Conservation (phyloP, 2,329 filamentous ascomycete genomes). For the Fusarium setosum region DNA sequence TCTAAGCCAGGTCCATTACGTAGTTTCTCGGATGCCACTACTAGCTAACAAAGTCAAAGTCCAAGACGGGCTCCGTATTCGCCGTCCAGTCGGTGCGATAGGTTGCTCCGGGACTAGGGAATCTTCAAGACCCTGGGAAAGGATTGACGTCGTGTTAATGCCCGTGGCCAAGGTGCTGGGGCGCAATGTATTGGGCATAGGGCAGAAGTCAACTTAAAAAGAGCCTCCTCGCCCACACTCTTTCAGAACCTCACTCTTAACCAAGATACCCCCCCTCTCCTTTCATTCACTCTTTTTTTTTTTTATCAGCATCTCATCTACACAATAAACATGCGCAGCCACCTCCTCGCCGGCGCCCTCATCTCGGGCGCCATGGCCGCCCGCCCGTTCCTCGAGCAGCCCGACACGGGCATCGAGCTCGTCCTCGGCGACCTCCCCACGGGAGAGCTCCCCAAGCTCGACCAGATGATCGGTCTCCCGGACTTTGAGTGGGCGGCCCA, state of each 20-base stretch:
- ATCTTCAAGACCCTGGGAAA: neutral
- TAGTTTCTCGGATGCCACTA: constrained; percentile 6
- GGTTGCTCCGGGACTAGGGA: neutral
- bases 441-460: constrained; percentile 55
- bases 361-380: constrained; percentile 53
- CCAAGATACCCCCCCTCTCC: constrained; percentile 2
- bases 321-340: constrained; percentile 34
- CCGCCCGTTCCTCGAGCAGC: constrained; percentile 57
- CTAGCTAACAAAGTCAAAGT: constrained; percentile 13
- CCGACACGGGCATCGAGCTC: constrained; percentile 58
- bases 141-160: neutral
- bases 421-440: constrained; percentile 48
- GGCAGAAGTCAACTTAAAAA: constrained; percentile 23
- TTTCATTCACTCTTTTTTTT: constrained; percentile 17
- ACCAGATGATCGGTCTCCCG: constrained; percentile 59
- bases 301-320: neutral
- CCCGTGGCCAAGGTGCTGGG: neutral
- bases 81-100: neutral
- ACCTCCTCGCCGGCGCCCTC: constrained; percentile 41
- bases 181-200: neutral
- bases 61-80: neutral
- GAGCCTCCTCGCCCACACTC: constrained; percentile 22
- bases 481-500: constrained; percentile 67
- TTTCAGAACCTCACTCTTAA: neutral
- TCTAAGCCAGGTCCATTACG: constrained; percentile 17